phyloP scores from a whole-genome alignment of 2,329 filamentous ascomycete species.

The Rhynchosporium agropyri region DNA sequence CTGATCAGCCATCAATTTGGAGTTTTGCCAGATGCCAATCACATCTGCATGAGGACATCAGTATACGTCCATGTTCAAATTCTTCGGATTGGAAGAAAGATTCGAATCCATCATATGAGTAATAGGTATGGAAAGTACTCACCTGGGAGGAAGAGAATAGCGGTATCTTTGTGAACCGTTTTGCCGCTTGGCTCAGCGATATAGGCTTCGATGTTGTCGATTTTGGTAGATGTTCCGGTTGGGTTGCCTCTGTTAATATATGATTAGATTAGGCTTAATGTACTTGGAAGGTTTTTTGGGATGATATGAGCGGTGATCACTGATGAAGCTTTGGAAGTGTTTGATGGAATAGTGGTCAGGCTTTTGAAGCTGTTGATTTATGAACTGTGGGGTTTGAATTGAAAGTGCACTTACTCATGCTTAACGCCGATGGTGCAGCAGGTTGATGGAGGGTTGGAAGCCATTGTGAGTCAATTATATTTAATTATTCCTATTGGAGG shows the following conservation, averaged over 20 bases:
- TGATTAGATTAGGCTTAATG: background rate
- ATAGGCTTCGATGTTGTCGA: constrained; percentile 41
- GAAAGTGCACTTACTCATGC: constrained; percentile 38
- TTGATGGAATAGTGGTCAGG: background rate
- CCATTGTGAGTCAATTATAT: constrained; percentile 35
- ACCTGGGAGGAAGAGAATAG: constrained; percentile 39
- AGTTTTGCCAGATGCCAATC: constrained; percentile 53
- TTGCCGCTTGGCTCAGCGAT: constrained; percentile 38
- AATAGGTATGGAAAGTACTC: too few species aligned
- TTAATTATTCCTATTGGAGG: too few species aligned
- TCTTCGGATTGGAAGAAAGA: too few species aligned
- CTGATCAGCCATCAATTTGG: constrained; percentile 71
- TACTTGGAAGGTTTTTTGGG: too few species aligned
- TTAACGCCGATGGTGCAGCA: constrained; percentile 43
- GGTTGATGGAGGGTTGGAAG: constrained; percentile 40
- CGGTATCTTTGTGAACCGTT: constrained; percentile 38
- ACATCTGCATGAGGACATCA: constrained; percentile 30
- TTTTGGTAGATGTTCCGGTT: constrained; percentile 38
- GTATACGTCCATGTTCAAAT: too few species aligned
- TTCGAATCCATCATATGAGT: too few species aligned
- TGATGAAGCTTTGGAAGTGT: too few species aligned
- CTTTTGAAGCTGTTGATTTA: background rate
- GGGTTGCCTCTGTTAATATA: constrained; percentile 34
- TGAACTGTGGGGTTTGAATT: background rate
- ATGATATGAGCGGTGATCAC: too few species aligned